Conservation (phyloP, 2,329 filamentous ascomycete genomes). For the Botrytis cinerea region DNA sequence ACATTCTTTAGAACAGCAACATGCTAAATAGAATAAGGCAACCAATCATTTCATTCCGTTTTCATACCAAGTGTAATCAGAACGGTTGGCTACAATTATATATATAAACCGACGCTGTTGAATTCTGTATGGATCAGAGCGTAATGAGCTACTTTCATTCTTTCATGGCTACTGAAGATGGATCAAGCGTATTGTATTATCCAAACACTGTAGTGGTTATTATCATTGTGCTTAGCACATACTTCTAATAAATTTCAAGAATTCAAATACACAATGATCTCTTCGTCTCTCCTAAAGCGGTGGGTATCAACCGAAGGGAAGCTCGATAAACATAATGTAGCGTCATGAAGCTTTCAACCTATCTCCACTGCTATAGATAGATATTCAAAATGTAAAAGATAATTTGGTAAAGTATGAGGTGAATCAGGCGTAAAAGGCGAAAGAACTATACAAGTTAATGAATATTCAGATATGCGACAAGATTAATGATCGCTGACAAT, state of each 20-base stretch:
- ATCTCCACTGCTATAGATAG: background rate
- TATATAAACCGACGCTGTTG: background rate
- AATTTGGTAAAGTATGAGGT: background rate
- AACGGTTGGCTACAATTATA: background rate
- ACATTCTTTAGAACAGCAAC: background rate
- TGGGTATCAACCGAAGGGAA: background rate
- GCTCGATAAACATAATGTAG: background rate
- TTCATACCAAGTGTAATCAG: background rate
- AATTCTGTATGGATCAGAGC: background rate
- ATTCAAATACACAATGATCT: background rate
- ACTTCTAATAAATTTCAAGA: background rate
- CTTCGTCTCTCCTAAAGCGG: background rate
- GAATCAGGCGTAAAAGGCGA: background rate
- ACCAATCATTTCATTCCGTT: background rate
- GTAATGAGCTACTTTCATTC: background rate
- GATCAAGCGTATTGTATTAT: background rate
- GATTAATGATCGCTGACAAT: too few relatives aligned
- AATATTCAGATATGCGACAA: background rate
- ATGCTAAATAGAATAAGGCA: background rate
- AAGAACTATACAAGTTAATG: background rate
- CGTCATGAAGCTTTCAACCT: background rate
- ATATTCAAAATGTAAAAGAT: background rate
- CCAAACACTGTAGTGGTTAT: background rate
- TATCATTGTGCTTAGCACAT: background rate
- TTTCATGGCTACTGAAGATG: background rate